Evolutionary conservation across 2,329 filamentous ascomycete genomes (phyloP).

Genomic region (Colletotrichum eleusines): DNA sequence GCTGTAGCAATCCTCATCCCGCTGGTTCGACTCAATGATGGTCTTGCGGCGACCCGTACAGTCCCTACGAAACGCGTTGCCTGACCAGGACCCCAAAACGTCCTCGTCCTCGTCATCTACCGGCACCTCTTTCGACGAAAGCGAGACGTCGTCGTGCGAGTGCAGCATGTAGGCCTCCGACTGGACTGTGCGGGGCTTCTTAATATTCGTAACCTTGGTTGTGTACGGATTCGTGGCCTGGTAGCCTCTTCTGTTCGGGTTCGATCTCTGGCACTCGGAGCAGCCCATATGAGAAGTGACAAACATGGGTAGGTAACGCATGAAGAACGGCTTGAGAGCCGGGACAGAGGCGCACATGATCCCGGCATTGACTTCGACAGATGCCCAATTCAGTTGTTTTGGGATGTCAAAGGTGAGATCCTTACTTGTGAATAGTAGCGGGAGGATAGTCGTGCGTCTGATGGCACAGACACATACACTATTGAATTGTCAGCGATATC

Average conservation of each 20-base stretch:
- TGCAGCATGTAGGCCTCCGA: constrained; percentile 40
- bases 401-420: constrained; percentile 49
- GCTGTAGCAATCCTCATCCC: background rate
- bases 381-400: constrained; percentile 49
- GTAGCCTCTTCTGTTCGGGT: constrained; percentile 17
- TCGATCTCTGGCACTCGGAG: constrained; percentile 1
- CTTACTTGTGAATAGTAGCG: constrained; percentile 43
- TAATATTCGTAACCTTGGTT: constrained; percentile 34
- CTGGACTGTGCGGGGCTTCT: constrained; percentile 38
- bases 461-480: constrained; percentile 50
- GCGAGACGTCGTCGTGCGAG: constrained; percentile 26
- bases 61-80: constrained; percentile 19
- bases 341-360: constrained; percentile 41
- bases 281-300: constrained; percentile 29
- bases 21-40: constrained; percentile 11
- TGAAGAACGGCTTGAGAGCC: constrained; percentile 44
- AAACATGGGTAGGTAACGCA: constrained; percentile 41
- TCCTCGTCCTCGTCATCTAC: constrained; percentile 20
- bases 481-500: background rate
- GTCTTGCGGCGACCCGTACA: background rate
- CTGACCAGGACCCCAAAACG: constrained; percentile 37
- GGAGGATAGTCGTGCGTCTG: constrained; percentile 47
- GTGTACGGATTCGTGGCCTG: constrained; percentile 23
- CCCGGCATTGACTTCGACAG: constrained; percentile 38
- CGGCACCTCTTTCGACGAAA: constrained; percentile 15